Percentiles rank a stretch among this genome's conserved stretches.
Evolutionary conservation across 108 stramenopile genomes (phyloP).

Genomic region (Skeletonema tropicum): DNA sequence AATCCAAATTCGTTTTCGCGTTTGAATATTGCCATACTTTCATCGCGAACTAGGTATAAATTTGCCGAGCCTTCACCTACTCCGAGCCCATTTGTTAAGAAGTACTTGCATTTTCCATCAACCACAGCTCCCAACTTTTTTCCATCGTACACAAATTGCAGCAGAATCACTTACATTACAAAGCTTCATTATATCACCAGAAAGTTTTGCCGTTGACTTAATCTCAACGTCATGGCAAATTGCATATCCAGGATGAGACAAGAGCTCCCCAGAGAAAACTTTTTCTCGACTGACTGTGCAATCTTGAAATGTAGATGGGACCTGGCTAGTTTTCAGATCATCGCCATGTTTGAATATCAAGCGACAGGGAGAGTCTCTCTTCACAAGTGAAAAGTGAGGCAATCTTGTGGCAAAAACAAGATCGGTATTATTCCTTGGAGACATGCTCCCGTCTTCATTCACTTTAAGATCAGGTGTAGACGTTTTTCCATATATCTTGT

Average conservation of each 20-base stretch:
- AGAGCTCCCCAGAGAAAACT: background rate
- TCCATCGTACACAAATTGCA: background rate
- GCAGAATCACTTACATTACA: background rate
- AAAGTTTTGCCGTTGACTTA: background rate
- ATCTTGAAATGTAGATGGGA: background rate
- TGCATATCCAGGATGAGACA: background rate
- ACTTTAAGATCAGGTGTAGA: background rate
- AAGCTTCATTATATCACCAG: background rate
- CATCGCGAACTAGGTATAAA: background rate
- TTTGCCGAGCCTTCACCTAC: background rate
- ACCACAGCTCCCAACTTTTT: background rate
- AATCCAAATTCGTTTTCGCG: background rate
- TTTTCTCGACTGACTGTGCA: background rate
- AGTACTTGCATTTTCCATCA: background rate
- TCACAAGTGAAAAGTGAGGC: background rate
- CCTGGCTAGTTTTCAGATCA: background rate
- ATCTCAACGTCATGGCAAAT: background rate
- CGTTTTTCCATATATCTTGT: background rate
- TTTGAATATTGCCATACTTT: background rate
- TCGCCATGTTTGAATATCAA: background rate
- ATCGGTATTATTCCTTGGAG: background rate
- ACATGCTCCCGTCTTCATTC: constrained; percentile 2
- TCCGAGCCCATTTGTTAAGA: background rate
- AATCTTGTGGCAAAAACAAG: background rate
- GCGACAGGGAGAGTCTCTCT: constrained; percentile 4